Evolutionary conservation across 2,329 filamentous ascomycete genomes (phyloP), one percentile per base, ranked within the genome.

Genomic region (Hysterium pulicare): DNA sequence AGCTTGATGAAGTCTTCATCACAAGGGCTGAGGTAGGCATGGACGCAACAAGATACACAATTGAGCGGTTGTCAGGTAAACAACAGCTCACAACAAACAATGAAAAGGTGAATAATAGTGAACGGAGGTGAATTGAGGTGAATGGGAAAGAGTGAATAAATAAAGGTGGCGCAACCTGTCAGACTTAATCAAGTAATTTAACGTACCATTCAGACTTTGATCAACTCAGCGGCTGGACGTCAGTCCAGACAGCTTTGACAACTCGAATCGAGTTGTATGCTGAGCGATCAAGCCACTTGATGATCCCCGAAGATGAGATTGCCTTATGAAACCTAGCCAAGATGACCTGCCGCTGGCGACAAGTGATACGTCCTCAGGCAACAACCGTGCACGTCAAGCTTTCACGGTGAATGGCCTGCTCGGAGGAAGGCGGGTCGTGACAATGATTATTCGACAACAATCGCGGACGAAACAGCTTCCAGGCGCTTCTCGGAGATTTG

Each of bases 401-500:
- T 45, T 32, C 37, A 37, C 51, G 55, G 58, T 64, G 61, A 66
- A 51, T 46, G 47, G 35, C 36, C 44, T 42, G 52, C 40, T 33
- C 43, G 46, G 51, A 48, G 47, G 50, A 38, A 23, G 15, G 20
- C 16, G 35, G 35, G 21, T 34, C 21, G 35, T 24, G 20, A 38
- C 9, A 23, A 51, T 54, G 52, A 48, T 41, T 42, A 44, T 49
- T 49, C 40, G 49, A 39, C 37, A 38, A 17, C 11, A 45, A 40
- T 30, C 28, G 42, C 47, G 41, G 38, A 35, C 40, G 38, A 45
- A 36, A 41, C 43, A 36, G 36, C 49, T 39, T 26, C 33, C 34
- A 41, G 42, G 50, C 57, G 58, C 53, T 48, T 48, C 46, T 46
- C 56, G 58, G 55, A 58, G 51, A 59, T 54, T 58, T 59, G 51